Base-by-base conservation (phyloP, 177 flowering plant genomes). In the Vitis hybrid region DNA sequence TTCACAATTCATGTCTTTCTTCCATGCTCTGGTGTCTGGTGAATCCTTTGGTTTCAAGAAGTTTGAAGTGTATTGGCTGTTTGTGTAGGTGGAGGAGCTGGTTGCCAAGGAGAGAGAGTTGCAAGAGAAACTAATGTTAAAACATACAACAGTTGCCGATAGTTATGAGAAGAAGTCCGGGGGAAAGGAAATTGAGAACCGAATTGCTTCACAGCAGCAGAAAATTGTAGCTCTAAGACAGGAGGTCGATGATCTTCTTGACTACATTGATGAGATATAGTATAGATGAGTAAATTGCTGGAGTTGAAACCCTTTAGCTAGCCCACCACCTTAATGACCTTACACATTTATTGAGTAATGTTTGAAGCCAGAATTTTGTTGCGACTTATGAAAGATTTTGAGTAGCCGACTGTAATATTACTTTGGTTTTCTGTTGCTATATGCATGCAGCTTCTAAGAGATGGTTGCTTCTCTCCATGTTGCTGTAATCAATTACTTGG, bases 121-220 rank as follows among this genome's bases (percentile, higher is more conserved):
- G 81, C 91, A 91, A 77, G 98, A 95, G 64, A 93, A 73, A 78
- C 72, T 93, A 10, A 84, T 93, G 86, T 20, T 72, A 63, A 95
- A 95, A 74, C 97, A 91, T 79, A 66, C 90, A 0, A 82, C 86
- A 0, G 92, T 93, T 60, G 93, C 88, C 51, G 98, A 95, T n/a
- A 64, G 79, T 53, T 89, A 85, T 18, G 98, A 93, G 86, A 95
- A 88, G 83, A 95, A 89, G 70, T 80, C 81, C 1, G 84, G 85
- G 16, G 89, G 89, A 19, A 75, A 87, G 60, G 99, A 95, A 19
- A 82, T 85, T 52, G 97, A 89, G 76, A 89, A 82, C 69, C 83
- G 93, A 29, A 78, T 91, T 55, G 89, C 89, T 59, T 31, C 81
- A 7, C 87, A 81, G 59, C 94, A 91, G 82, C 93, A 89, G 80